A percentile compares a stretch with the other conserved stretches of the same genome.
Evolutionary conservation across 441 rosid genomes (phyloP).

Genomic region (Jatropha podagrica): DNA sequence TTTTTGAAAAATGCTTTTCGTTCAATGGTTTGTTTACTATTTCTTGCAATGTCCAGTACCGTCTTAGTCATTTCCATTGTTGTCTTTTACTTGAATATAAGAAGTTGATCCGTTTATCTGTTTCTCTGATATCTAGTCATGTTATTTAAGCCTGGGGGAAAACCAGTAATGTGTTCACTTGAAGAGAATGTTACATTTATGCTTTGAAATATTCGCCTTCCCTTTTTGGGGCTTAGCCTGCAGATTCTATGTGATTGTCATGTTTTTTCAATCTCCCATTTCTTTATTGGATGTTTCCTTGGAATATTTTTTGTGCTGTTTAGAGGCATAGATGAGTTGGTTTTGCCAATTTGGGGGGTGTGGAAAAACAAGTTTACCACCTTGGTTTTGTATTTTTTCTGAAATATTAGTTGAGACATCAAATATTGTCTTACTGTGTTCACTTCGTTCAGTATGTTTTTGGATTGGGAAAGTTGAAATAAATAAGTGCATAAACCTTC

Average conservation of each 20-base stretch:
- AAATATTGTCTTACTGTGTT: not conserved
- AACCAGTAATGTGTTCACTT: not conserved
- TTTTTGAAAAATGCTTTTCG: slow-evolving; percentile 5
- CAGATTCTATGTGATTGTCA: not conserved
- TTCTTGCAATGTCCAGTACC: not conserved
- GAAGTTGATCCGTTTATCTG: not conserved
- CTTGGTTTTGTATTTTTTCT: not conserved
- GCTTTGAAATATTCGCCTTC: not conserved
- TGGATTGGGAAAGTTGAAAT: not conserved
- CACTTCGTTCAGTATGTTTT: too few species aligned
- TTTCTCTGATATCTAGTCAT: not conserved
- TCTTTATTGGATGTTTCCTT: not conserved
- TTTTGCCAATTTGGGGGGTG: not conserved
- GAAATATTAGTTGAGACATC: not conserved
- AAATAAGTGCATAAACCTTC: not conserved
- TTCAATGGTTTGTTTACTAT: too few species aligned
- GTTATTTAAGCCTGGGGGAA: not conserved
- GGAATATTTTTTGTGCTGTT: not conserved
- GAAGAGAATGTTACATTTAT: not conserved
- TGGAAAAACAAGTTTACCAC: too few species aligned
- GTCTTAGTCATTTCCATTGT: not conserved
- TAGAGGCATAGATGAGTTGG: not conserved
- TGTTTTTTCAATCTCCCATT: not conserved
- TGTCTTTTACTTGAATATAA: not conserved
- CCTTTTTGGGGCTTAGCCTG: not conserved